Conservation (phyloP, 163 green algal species). For the Dunaliella salina region DNA sequence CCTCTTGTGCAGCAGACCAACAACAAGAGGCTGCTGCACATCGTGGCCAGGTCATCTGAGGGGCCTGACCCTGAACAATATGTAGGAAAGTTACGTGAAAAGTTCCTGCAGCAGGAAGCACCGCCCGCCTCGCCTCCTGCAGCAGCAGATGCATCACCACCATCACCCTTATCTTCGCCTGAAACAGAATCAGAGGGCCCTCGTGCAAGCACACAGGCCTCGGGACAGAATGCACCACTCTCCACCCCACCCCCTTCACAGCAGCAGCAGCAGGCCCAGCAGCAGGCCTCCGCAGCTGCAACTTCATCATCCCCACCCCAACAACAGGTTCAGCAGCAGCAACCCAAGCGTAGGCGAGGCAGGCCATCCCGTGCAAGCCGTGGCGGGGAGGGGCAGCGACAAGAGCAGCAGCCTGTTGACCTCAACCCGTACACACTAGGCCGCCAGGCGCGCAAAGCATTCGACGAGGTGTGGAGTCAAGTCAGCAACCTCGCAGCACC, state of each 20-base stretch:
- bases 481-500: constrained; percentile 62
- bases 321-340: constrained; percentile 10
- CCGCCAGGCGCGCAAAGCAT: constrained; percentile 54
- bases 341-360: neutral
- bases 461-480: constrained; percentile 83
- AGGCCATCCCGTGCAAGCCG: neutral
- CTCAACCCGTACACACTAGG: constrained; percentile 59
- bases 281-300: neutral
- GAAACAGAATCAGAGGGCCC: too few species aligned
- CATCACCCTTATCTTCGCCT: too few species aligned
- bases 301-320: constrained; percentile 14
- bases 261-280: constrained; percentile 1
- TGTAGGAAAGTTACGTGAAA: too few species aligned
- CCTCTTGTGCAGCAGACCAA: too few species aligned
- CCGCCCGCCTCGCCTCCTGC: too few species aligned
- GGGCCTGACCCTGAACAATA: too few species aligned
- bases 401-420: constrained; percentile 10
- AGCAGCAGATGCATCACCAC: too few species aligned
- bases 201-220: too few species aligned
- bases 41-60: too few species aligned
- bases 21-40: too few species aligned
- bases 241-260: neutral
- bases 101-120: too few species aligned
- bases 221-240: too few species aligned
- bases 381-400: neutral